A percentile compares a stretch with the other conserved stretches of the same genome.
These are phyloP conservation scores for Clonostachys chloroleuca DNA, from an alignment of 2,329 filamentous ascomycete species.

Conservation along the genomic window DNA sequence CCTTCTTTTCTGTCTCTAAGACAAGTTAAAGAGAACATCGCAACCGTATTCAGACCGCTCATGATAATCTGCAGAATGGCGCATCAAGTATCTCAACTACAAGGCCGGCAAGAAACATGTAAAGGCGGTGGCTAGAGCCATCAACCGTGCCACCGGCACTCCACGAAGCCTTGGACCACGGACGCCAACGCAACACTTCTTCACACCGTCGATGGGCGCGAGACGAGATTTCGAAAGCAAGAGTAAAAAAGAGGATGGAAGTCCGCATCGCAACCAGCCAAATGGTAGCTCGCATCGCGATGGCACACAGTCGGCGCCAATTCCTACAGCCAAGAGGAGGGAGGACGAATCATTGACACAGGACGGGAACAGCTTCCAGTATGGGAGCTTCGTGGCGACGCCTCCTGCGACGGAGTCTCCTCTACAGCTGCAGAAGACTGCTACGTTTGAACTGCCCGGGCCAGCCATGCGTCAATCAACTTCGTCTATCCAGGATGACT, in stretches of 20 bases:
- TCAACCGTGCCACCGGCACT: conserved; percentile 56
- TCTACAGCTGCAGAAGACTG: conserved; percentile 4
- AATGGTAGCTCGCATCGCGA: neutral
- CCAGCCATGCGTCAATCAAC: conserved; percentile 41
- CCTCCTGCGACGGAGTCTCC: conserved; percentile 21
- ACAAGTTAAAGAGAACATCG: neutral
- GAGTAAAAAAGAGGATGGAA: no score
- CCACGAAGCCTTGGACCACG: conserved; percentile 19
- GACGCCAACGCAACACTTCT: conserved; percentile 18
- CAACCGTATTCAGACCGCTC: neutral
- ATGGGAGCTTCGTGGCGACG: conserved; percentile 48
- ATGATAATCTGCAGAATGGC: conserved; percentile 62
- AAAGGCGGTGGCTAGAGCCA: conserved; percentile 73
- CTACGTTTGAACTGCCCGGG: conserved; percentile 44
- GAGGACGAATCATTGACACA: conserved; percentile 36
- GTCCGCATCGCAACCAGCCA: no score
- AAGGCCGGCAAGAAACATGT: conserved; percentile 93
- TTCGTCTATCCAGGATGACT: no score
- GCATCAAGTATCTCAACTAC: conserved; percentile 90
- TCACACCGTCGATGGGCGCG: conserved; percentile 4
- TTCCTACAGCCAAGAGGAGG: conserved; percentile 9
- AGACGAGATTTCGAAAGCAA: no score
- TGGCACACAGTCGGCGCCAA: conserved; percentile 3
- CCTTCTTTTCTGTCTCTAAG: neutral
- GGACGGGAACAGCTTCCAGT: conserved; percentile 33